phyloP scores from a whole-genome alignment of 257 asterid genomes.

The Scutellaria baicalensis region DNA sequence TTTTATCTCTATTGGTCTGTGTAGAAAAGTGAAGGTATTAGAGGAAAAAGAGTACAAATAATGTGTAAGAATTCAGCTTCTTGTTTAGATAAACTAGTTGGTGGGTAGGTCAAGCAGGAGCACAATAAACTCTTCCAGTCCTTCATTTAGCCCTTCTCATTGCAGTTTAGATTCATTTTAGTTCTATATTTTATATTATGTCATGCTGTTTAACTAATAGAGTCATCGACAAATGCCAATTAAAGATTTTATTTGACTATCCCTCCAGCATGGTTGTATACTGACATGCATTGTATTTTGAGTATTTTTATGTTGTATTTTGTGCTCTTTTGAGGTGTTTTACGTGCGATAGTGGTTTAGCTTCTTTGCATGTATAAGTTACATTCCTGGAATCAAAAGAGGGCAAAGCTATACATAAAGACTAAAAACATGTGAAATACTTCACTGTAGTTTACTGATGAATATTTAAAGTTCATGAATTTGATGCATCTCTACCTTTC shows the following conservation, averaged over 20 bases:
- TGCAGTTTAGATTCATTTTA: background rate
- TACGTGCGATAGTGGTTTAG: too few species aligned
- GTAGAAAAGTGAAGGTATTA: background rate
- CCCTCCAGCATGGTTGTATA: background rate
- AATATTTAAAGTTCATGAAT: background rate
- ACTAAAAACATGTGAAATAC: too few species aligned
- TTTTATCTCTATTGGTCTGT: background rate
- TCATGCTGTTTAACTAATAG: too few species aligned
- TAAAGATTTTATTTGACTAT: background rate
- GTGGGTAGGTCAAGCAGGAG: background rate
- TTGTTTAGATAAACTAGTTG: background rate
- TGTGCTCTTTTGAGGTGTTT: too few species aligned
- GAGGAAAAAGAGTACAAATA: background rate
- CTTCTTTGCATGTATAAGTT: too few species aligned
- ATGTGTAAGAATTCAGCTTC: background rate
- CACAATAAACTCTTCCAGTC: background rate
- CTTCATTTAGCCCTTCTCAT: background rate
- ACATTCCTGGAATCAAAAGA: too few species aligned
- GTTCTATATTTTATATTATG: background rate
- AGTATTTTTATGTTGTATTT: too few species aligned
- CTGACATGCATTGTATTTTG: background rate
- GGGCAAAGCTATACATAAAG: too few species aligned
- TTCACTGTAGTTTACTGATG: background rate
- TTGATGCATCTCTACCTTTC: background rate
- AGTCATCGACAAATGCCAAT: background rate